A percentile compares a stretch with the other conserved stretches of the same genome.
These are phyloP conservation scores for Malus hybrid DNA, from an alignment of 331 rosid species.

Conservation along the genomic window DNA sequence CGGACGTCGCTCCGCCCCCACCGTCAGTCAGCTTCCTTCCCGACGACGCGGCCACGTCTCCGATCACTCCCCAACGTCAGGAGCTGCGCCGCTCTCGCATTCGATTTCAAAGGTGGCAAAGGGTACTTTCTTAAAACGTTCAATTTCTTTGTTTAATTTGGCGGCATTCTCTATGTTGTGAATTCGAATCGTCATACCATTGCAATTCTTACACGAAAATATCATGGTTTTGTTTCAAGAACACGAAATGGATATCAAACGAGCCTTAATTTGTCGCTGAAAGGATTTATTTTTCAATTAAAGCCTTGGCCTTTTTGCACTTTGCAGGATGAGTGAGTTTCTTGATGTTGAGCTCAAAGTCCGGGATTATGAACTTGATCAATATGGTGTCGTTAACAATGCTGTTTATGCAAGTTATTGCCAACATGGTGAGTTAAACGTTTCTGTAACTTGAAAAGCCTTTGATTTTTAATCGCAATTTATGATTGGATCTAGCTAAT, in stretches of 20 bases:
- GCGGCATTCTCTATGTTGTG: no score
- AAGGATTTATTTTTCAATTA: no score
- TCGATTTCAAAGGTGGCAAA: constrained; percentile 36
- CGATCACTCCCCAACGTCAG: constrained; percentile 24
- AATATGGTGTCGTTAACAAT: constrained; percentile 88
- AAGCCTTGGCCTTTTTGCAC: constrained; percentile 4
- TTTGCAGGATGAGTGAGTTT: constrained; percentile 64
- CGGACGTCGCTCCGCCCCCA: constrained; percentile 16
- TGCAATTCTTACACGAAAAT: neutral
- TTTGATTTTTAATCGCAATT: neutral
- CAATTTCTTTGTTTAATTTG: neutral
- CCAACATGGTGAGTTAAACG: constrained; percentile 57
- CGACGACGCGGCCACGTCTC: constrained; percentile 14
- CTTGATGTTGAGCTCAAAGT: constrained; percentile 62
- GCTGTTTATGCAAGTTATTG: constrained; percentile 88
- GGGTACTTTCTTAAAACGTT: constrained; percentile 31
- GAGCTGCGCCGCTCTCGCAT: constrained; percentile 15
- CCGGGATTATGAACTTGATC: constrained; percentile 92
- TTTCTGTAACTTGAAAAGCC: neutral
- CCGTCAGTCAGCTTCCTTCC: constrained; percentile 13
- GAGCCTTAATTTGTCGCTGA: no score
- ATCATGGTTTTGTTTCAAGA: neutral
- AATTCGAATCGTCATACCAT: neutral
- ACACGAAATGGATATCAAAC: no score
- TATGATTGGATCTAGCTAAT: neutral